Base-by-base conservation (phyloP, 257 asterid species). In the Nicotiana otophora region DNA sequence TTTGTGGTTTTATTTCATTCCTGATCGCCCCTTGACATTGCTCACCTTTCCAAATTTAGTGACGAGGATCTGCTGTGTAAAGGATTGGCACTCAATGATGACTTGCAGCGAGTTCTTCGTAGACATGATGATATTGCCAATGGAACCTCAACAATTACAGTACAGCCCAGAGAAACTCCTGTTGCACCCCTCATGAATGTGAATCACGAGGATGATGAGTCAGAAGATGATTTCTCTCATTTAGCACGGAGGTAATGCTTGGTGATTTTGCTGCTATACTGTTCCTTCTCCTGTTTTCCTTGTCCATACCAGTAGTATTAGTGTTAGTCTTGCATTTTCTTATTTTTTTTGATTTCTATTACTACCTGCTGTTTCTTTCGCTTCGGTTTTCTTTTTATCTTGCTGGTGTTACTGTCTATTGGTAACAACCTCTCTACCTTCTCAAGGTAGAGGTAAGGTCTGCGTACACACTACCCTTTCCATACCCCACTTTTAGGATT, bases 121-220 rank as follows among this genome's bases (percentile, higher is more conserved):
- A 86, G 70, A 74, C 98, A 94, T 42, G 98, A 96, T 72, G 95
- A 89, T 77, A 88, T 94, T 81, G 97, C 93, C 30, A 83, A 84
- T 30, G 97, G 94, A 84, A 86, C 68, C 54, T 85, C 92, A n/a
- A 74, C 90, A 42, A 88, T 42, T 81, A 23, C 92, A 17, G 84
- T 39, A 70, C 86, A 81, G 60, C 85, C 82, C 36, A 72, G 57
- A 68, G 91, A 84, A 72, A 74, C 93, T 67, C 94, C 91, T 42
- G 88, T 89, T 84, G 93, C 95, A 19, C 93, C 98, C 81, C 89
- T 94, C 70, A 87, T 94, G 97, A 93, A 90, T 87, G 91, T 92
- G 85, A 91, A 89, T 91, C 97, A 96, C 11, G 99, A 96, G 86
- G 98, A 90, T 78, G 98, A 94, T 20, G 99, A 96, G 86, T 63